These are phyloP conservation scores for Fusarium coffeatum DNA, from an alignment of 2,329 filamentous ascomycete species.

Conservation along the genomic window DNA sequence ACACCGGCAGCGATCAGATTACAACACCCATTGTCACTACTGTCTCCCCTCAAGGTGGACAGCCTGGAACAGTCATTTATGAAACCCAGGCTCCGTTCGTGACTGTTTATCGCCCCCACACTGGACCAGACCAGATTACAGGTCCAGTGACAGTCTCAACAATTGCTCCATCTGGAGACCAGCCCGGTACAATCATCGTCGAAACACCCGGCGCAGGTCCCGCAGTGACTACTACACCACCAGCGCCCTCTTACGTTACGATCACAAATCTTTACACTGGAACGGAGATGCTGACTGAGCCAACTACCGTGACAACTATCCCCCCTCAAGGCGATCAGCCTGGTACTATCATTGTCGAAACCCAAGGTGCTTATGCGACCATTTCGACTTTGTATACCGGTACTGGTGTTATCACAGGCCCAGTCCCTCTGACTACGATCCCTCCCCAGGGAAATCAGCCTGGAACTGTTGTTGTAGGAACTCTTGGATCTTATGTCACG, in stretches of 20 bases:
- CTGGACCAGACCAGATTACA: conserved; percentile 19
- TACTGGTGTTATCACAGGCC: conserved; percentile 8
- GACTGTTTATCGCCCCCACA: conserved; percentile 12
- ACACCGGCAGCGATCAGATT: conserved; percentile 18
- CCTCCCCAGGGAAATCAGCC: conserved; percentile 16
- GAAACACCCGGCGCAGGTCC: conserved; percentile 15
- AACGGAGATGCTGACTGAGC: conserved; percentile 12
- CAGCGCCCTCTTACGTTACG: conserved; percentile 24
- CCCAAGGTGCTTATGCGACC: conserved; percentile 9
- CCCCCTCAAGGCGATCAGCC: conserved; percentile 20
- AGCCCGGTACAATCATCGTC: conserved; percentile 26
- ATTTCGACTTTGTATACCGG: conserved; percentile 24
- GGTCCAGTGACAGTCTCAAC: conserved; percentile 26
- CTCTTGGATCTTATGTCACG: conserved; percentile 21
- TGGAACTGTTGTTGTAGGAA: conserved; percentile 18
- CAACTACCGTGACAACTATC: conserved; percentile 19
- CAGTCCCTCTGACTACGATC: conserved; percentile 18
- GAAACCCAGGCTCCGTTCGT: conserved; percentile 23
- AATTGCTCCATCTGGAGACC: conserved; percentile 13
- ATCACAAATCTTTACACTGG: conserved; percentile 22
- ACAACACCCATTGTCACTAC: conserved; percentile 9
- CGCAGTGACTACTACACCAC: conserved; percentile 21
- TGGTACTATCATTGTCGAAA: conserved; percentile 19
- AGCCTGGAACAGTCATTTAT: conserved; percentile 29
- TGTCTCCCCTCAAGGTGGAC: conserved; percentile 8